Base-by-base conservation (phyloP, 805 yeast species). In the Ogataea neopini region DNA sequence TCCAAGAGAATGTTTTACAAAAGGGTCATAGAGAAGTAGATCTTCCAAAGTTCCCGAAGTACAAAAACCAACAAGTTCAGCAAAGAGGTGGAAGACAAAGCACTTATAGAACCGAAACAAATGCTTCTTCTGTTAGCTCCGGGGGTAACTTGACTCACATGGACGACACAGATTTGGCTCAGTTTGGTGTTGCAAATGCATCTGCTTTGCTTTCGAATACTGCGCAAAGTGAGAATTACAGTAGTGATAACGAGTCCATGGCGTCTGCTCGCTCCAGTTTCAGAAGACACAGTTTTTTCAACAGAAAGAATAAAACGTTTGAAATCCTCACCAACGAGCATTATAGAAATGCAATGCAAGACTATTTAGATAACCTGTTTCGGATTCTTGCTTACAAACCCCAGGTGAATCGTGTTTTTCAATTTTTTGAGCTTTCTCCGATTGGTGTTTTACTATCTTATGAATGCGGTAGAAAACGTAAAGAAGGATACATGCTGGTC, bases 361-460 rank as follows among this genome's bases (percentile, higher is more conserved):
- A 73, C 3, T 94, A 91, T 62, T 72, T 94, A 46, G 78, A 80
- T 39, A 74, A 77, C 14, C 68, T 94, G 50, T 75, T 85, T 44
- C 66, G 73, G 14, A 69, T 77, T 4, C 75, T 88, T 40, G 76
- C 84, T 1, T 74, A 89, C 59, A 77, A 84, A 42, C 88, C 96
- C 0, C 96, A 88, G 58, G 83, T 95, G 0, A 90, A 89, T 60
- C 74, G 85, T 49, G 63, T 94, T 9, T 86, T 94, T 58, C 91
- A 86, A 51, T 94, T 94, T 63, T 80, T 92, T 50, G 99, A 94
- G 59, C 69, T 94, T 13, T 90, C 97, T 0, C 95, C 96, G 0
- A 78, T 94, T 53, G 88, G 96, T 6, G 81, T 94, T 7, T 71
- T 90, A 40, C 71, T 94, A 34, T 84, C 92, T 41, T 83, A 88